Evolutionary conservation across 2,329 filamentous ascomycete genomes (phyloP).

Genomic region (Dactylonectria estremocensis): DNA sequence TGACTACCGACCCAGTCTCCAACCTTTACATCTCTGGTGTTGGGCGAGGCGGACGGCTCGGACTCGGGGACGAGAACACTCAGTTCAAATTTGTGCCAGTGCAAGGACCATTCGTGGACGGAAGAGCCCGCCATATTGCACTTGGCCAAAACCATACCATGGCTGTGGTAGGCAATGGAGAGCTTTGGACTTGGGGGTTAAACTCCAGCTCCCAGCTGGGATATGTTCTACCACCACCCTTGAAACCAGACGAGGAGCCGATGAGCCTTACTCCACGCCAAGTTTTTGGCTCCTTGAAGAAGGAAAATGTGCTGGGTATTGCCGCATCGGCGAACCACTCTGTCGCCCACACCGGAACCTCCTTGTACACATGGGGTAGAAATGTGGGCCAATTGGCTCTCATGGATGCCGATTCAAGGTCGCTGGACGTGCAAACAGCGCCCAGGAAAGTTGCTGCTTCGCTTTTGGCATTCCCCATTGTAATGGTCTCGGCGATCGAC

Average conservation of each 20-base stretch:
- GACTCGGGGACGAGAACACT: conserved; percentile 90
- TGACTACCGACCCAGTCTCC: conserved; percentile 88
- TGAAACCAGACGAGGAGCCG: conserved; percentile 83
- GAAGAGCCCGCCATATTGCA: conserved; percentile 82
- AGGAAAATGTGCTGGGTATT: conserved; percentile 84
- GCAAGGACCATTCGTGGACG: conserved; percentile 81
- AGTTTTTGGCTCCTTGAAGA: conserved; percentile 92
- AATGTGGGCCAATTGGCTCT: conserved; percentile 95
- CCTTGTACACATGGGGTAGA: conserved; percentile 94
- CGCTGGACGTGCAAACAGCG: conserved; percentile 84
- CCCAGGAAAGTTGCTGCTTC: conserved; percentile 92
- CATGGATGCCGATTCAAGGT: conserved; percentile 95
- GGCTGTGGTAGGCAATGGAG: conserved; percentile 87
- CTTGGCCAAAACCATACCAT: conserved; percentile 94
- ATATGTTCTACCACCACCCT: conserved; percentile 79
- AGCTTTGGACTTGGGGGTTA: conserved; percentile 94
- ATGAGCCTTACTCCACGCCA: conserved; percentile 87
- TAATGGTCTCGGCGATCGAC: conserved; percentile 89
- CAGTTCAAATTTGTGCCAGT: conserved; percentile 90
- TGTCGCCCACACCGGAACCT: conserved; percentile 85
- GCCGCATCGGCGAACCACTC: conserved; percentile 94
- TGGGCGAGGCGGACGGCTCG: conserved; percentile 89
- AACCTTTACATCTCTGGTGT: conserved; percentile 96
- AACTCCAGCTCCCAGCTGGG: conserved; percentile 90
- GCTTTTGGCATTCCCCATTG: conserved; percentile 76